Evolutionary conservation across 768 basidiomycete genomes (phyloP).

Genomic region (Filobasidium floriforme): DNA sequence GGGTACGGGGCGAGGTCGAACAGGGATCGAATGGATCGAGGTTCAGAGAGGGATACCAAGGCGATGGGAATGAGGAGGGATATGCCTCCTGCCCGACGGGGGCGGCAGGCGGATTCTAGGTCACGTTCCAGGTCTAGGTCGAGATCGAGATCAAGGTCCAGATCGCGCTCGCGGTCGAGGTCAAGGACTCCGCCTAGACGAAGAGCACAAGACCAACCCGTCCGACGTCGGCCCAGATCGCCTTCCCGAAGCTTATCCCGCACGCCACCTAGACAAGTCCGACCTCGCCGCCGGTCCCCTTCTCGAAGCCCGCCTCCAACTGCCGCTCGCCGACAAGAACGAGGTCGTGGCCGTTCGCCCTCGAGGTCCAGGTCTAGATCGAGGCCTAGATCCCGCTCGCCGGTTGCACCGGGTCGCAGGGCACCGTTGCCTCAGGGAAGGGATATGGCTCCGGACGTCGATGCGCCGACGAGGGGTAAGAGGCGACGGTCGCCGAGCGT

Average conservation of each 20-base stretch:
- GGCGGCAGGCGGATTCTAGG: conserved; percentile 7
- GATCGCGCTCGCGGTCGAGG: conserved; percentile 21
- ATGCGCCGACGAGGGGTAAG: not conserved
- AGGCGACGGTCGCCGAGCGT: not conserved
- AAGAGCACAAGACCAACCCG: not conserved
- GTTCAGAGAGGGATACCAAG: conserved; percentile 7
- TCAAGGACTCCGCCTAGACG: conserved; percentile 25
- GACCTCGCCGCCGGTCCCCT: conserved; percentile 1
- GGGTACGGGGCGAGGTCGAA: conserved; percentile 9
- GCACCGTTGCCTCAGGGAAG: not conserved
- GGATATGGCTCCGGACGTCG: not conserved
- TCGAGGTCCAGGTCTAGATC: not conserved
- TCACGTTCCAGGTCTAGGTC: conserved; percentile 14
- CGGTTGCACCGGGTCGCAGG: not conserved
- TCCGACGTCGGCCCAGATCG: conserved; percentile 13
- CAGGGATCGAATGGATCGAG: conserved; percentile 5
- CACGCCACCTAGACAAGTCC: conserved; percentile 7
- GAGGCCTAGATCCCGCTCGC: no score
- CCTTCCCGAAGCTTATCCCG: conserved; percentile 14
- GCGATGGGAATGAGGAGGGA: conserved; percentile 12
- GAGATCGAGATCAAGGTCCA: conserved; percentile 10
- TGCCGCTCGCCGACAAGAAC: not conserved
- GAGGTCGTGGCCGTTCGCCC: not conserved
- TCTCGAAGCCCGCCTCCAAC: not conserved
- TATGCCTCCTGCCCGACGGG: conserved; percentile 6